phyloP scores from a whole-genome alignment of 2,329 filamentous ascomycete genomes.

The Celoporthe dispersa region DNA sequence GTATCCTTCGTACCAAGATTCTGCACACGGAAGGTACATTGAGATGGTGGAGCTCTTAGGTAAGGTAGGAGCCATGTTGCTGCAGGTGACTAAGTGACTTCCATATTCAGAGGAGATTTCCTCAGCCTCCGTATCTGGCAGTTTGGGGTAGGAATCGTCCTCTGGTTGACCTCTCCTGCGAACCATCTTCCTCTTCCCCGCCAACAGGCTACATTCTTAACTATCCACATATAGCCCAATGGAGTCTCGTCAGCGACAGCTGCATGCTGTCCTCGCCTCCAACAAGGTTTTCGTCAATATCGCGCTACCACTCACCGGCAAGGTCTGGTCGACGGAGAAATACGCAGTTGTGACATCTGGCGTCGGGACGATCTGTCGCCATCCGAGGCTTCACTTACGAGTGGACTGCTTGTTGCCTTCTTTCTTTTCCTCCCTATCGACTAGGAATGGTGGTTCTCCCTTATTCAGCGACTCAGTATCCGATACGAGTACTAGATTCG shows the following conservation, averaged over 20 bases:
- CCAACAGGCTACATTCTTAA: not conserved
- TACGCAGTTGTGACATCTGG: not conserved
- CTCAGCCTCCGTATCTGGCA: not conserved
- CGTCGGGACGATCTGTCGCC: not conserved
- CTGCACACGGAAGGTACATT: not conserved
- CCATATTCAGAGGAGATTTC: not conserved
- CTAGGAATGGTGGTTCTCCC: not conserved
- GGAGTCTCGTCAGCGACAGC: not conserved
- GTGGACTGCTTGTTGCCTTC: not conserved
- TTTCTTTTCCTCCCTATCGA: not conserved
- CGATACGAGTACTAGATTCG: constrained; percentile 1
- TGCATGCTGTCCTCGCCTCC: not conserved
- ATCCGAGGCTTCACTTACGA: not conserved
- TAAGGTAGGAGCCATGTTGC: not conserved
- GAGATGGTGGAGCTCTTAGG: not conserved
- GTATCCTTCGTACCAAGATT: constrained; percentile 4
- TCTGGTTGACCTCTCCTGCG: not conserved
- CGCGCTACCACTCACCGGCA: not conserved
- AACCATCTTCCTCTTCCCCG: not conserved
- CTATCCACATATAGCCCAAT: not conserved
- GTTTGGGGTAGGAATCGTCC: not conserved
- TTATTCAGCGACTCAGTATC: not conserved
- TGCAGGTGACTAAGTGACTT: not conserved
- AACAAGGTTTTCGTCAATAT: not conserved
- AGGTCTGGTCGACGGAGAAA: not conserved